Evolutionary conservation across 163 green algal species (phyloP), one percentile per base, ranked within the genome.

Genomic region (Chlorella variabilis): DNA sequence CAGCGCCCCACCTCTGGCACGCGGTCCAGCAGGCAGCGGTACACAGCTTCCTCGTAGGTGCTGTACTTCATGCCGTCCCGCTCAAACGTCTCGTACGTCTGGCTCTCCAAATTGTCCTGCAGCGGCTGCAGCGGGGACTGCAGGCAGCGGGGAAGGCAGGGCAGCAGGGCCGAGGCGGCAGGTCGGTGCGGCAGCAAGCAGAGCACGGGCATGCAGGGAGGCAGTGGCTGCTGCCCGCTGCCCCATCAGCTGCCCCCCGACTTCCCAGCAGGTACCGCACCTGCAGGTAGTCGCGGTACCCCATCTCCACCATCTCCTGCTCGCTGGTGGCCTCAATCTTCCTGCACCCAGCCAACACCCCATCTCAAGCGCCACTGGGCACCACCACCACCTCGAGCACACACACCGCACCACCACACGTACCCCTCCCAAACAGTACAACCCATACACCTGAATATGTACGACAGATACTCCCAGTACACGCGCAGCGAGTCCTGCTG

Each of bases 51-150:
- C 81, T 96, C 89, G 84, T 98, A 99, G 31, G 80, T 84, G n/a
- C 56, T 81, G 91, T 99, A 99, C 90, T 99, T 99, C 41, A 80
- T 93, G 31, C 78, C 82, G 87, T 99, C 97, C 78, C 87, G 88
- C 85, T 99, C 97, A 90, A 99, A 99, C 9, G 93, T 96, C 87
- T 99, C 97, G 80, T 99, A 99, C 18, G 97, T 99, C 67, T 92
- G 86, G 33, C 83, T 93, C 87, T 99, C 96, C 41, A 99, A 87
- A 87, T 99, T 98, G 88, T 99, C 96, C 87, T 97, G 93, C 42
- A 99, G 90, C 31, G 96, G 96, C 91, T 99, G 96, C 82, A 99
- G 88, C 21, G 96, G 96, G 1, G 90, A 90, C 89, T 98, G 90
- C 77, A 83, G 21, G 15, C 27, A 17, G 11, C 45, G 31, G 2